These are phyloP conservation scores for Gossypium armourianum DNA, from an alignment of 441 rosid genomes.

Conservation along the genomic window DNA sequence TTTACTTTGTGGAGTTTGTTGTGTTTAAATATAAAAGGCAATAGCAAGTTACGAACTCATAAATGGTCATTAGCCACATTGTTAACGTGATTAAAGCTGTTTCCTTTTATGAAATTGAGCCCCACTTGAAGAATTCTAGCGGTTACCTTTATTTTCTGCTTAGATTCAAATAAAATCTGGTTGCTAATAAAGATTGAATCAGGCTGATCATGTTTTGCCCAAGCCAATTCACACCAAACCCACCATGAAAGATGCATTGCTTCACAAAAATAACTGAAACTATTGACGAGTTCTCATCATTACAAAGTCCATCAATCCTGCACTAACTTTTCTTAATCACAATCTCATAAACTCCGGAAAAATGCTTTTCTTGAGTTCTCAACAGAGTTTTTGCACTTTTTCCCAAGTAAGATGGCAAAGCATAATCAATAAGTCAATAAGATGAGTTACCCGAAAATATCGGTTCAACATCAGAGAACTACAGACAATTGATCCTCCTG, in stretches of 20 bases:
- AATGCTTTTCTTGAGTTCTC: not conserved
- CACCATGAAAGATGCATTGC: not conserved
- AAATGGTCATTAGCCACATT: constrained; percentile 15
- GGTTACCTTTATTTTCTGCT: constrained; percentile 13
- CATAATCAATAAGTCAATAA: not conserved
- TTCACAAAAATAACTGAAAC: constrained; percentile 1
- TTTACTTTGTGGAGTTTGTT: not conserved
- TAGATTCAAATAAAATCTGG: constrained; percentile 1
- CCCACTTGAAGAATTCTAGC: not conserved
- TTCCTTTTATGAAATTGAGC: not conserved
- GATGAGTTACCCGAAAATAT: not conserved
- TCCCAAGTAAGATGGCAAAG: not conserved
- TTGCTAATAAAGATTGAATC: not conserved
- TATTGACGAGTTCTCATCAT: not conserved
- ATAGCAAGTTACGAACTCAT: not conserved
- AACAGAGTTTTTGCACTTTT: not conserved
- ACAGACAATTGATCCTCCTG: constrained; percentile 16
- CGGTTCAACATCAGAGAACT: constrained; percentile 17
- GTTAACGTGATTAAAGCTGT: constrained; percentile 33
- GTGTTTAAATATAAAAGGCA: not conserved
- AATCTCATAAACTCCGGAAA: not conserved
- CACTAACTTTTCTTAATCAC: not conserved
- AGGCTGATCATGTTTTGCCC: constrained; percentile 5
- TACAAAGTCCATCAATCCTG: not conserved
- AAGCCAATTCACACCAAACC: constrained; percentile 4